Base-by-base conservation (phyloP, 768 basidiomycete genomes). In the Erythrobasidium yunnanense region DNA sequence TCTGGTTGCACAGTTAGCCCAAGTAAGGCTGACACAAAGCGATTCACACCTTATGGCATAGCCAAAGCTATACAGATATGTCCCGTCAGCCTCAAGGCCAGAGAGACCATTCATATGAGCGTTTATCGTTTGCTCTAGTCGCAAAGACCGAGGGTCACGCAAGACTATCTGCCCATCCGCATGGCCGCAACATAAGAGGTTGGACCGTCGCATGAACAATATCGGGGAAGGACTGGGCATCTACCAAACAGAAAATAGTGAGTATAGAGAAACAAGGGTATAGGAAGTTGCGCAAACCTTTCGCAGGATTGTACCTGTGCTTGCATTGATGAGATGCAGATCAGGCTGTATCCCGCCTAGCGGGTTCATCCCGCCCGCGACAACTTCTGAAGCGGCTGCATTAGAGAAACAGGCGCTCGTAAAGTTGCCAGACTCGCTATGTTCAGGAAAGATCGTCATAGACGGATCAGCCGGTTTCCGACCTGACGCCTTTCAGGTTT, bases 31-130 rank as follows among this genome's bases (percentile, higher is more conserved):
- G 33, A 15, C 56, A 13, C 22, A 17, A 20, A 20, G 27, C 42
- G 38, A 4, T 30, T 23, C 74, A 73, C 67, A 90, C 91, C 89
- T 85, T 77, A 88, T 80, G 1, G 86, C 86, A 77, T 86, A 86
- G 13, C 92, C 92, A 70, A 90, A 88, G 5, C 88, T 89, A 72
- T 87, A 88, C 38, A 87, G 81, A 69, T 85, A 83, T 76, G 89
- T 87, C 1, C 88, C 89, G 45, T 82, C 81, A 0, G 81, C 81
- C 70, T 90, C 86, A 23, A 95, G 80, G 25, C 87, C 90, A 77
- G 85, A 85, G 25, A 95, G 80, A 3, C 88, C 88, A 57, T 85
- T 84, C 23, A 81, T 79, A 77, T 97, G 92, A 0, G 90, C 90
- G 71, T 83, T 84, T 20, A 88, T 81, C 6, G 81, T 78, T 69